Base-by-base conservation (phyloP, 495 filamentous ascomycete genomes). In the Thozetella sp. region DNA sequence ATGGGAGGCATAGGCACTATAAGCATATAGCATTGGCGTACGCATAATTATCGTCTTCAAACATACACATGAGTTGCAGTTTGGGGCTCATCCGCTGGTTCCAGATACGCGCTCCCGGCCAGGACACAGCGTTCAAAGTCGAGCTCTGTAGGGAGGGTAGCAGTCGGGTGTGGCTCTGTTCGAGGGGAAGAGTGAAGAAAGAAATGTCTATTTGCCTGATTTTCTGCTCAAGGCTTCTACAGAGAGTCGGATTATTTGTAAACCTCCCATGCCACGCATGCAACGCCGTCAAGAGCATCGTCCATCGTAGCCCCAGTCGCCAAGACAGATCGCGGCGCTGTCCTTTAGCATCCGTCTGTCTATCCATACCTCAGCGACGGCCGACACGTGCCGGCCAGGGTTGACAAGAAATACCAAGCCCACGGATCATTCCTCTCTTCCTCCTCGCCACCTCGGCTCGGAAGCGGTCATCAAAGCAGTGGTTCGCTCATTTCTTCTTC, bases 401-500 rank as follows among this genome's bases (percentile, higher is more conserved):
- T n/a, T n/a, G 11, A 20, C n/a, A 9, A 15, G 9, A 48, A 48
- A n/a, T n/a, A 4, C n/a, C 30, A 17, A 37, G 43, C 43, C 6
- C 20, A 3, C 43, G n/a, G 43, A 4, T n/a, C 43, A 48, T 48
- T 48, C 43, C 20, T n/a, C 43, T n/a, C 10, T n/a, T 48, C 43
- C 43, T 19, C 43, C n/a, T 48, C 3, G 43, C 43, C 43, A 6
- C 30, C 30, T 37, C 30, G 30, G 6, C 30, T 17, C 6, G 30
- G 30, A 17, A 37, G 30, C 6, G 30, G 30, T 17, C 30, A 17
- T 37, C 30, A 17, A n/a, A 48, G n/a, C 6, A 48, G 43, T 15
- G 43, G 17, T 63, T 67, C 64, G 68, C 51, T 77, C 72, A 68
- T 75, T 70, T 86, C 81, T 90, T 92, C 78, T 86, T 84, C 71